phyloP scores from a whole-genome alignment of 352 stramenopile species.

The Phytopythium delawarense region DNA sequence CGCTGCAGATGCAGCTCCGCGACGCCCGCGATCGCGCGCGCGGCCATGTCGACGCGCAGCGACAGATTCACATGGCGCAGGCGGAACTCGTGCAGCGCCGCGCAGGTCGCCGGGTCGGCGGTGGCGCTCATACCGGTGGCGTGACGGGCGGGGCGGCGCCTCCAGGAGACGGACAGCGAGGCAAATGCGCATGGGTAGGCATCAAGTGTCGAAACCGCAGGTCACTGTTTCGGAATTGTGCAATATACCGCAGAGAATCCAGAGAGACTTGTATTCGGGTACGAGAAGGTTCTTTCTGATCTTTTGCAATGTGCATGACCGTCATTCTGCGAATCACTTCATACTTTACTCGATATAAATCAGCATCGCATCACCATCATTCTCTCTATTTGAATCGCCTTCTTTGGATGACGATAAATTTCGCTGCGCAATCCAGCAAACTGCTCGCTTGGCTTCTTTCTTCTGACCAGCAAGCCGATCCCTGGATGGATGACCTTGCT shows the following conservation, averaged over 20 bases:
- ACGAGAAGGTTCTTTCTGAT: too few species aligned
- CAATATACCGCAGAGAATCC: too few species aligned
- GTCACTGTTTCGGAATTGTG: too few species aligned
- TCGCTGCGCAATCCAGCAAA: constrained; percentile 9
- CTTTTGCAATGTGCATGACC: too few species aligned
- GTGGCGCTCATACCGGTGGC: not conserved
- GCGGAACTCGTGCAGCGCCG: constrained; percentile 39
- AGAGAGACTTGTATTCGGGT: too few species aligned
- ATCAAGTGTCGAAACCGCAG: too few species aligned
- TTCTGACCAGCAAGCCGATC: constrained; percentile 1
- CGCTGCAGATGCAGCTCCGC: constrained; percentile 38
- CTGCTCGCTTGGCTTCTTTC: too few species aligned
- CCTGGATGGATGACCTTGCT: not conserved
- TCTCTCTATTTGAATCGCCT: not conserved
- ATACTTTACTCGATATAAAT: too few species aligned
- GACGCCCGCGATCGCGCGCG: constrained; percentile 19
- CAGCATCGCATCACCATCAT: constrained; percentile 1
- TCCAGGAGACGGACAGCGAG: not conserved
- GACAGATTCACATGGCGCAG: constrained; percentile 49
- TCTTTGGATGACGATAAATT: not conserved
- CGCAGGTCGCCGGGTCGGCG: constrained; percentile 60
- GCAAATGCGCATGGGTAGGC: too few species aligned
- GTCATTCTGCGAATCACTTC: too few species aligned
- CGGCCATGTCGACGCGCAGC: constrained; percentile 43
- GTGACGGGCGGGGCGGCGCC: not conserved